Base-by-base conservation (phyloP, 2,329 filamentous ascomycete genomes). In the Pseudocercospora macadamiae region DNA sequence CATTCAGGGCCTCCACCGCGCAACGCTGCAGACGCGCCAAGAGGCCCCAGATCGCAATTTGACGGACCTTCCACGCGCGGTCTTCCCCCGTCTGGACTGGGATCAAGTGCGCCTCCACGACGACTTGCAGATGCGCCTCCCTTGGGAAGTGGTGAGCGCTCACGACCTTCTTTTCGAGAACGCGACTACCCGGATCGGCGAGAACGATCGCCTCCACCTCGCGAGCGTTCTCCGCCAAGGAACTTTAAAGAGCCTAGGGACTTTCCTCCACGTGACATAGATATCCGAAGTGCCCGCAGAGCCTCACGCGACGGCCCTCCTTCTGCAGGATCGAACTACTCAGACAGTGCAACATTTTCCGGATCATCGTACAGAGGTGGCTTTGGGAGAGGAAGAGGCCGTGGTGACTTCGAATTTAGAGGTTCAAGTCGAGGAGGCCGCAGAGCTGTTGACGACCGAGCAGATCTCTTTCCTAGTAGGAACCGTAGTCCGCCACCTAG, bases 41-140 rank as follows among this genome's bases (percentile, higher is more conserved):
- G 91, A 56, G 92, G 90, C 0, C 91, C 92, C 9, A 91, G 93
- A 74, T 90, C 89, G 3, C 78, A 92, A 57, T 83, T 89, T 60
- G 90, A 93, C 84, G 26, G 83, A 14, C 70, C 75, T 49, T 74
- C 77, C 53, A 71, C 71, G n/a, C 62, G 64, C 51, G 64, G 62
- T 3, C 71, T 74, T 36, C 68, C 71, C 51, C 60, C 71, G 9
- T 70, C 53, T 69, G 78, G 79, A 39, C 82, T 85, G 21, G 89
- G 91, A 53, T 88, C 86, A 66, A 80, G 85, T 63, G 80, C 80
- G 18, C 51, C 58, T 14, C 55, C 64, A 51, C 64, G 68, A 53
- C 64, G 68, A 26, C 57, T 84, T 80, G 68, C 86, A 80, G 61
- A 83, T 82, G 73, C 86, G 76, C 66, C 82, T 72, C 69, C 85